Conservation (phyloP, 2,329 filamentous ascomycete genomes). For the Pseudogymnoascus sp. region DNA sequence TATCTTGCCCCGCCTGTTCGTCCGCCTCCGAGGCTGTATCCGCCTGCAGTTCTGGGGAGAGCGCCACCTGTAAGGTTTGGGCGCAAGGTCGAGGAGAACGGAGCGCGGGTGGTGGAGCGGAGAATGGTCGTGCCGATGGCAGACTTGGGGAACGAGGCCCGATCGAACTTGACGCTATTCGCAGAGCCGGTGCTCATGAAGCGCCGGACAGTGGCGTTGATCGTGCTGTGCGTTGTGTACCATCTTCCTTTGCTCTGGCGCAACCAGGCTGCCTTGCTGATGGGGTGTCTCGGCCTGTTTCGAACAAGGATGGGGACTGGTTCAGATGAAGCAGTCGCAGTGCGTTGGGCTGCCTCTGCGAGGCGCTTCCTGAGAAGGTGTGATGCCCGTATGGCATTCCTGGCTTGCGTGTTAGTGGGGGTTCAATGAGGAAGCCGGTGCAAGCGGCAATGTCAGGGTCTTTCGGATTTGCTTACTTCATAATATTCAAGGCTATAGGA, state of each 20-base stretch:
- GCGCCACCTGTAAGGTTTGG: slow-evolving; percentile 88
- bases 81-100: slow-evolving; percentile 80
- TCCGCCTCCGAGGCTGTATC: slow-evolving; percentile 70
- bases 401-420: slow-evolving; percentile 22
- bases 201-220: slow-evolving; percentile 41
- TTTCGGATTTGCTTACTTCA: slow-evolving; percentile 23
- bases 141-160: slow-evolving; percentile 46
- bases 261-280: slow-evolving; percentile 51
- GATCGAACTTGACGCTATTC: slow-evolving; percentile 37
- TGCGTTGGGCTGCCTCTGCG: slow-evolving; percentile 31
- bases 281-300: slow-evolving; percentile 43
- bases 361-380: slow-evolving; percentile 38
- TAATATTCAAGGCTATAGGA: slow-evolving; percentile 27
- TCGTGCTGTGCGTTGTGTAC: slow-evolving; percentile 49
- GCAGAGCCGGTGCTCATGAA: slow-evolving; percentile 28
- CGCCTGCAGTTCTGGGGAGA: slow-evolving; percentile 74
- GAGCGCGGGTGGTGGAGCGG: slow-evolving; percentile 63
- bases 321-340: slow-evolving; percentile 34
- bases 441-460: slow-evolving; percentile 15
- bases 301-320: slow-evolving; percentile 53
- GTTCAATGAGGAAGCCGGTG: slow-evolving; percentile 1
- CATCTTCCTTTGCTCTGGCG: slow-evolving; percentile 55
- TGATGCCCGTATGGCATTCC: slow-evolving; percentile 39
- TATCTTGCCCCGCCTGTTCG: slow-evolving; percentile 65
- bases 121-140: slow-evolving; percentile 46